phyloP scores from a whole-genome alignment of 75 land plant species.

The Cupressus sempervirens region DNA sequence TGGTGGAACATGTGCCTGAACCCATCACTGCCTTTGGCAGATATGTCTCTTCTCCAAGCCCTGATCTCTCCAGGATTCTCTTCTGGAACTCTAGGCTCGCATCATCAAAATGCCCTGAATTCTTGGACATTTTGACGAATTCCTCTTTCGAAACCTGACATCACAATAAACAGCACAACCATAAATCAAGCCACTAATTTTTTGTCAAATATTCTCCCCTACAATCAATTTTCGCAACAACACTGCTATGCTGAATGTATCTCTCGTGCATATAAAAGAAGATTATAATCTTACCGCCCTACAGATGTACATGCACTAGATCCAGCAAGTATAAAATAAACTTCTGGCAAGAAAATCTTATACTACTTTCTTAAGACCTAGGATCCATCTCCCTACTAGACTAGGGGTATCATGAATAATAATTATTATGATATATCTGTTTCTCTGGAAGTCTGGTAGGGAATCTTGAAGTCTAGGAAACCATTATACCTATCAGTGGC shows the following conservation, averaged over 20 bases:
- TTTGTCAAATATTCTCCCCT: too few species aligned
- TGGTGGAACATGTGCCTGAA: conserved; percentile 20
- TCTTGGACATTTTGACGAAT: conserved; percentile 38
- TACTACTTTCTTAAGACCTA: background rate
- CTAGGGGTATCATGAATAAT: background rate
- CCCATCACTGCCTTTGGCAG: conserved; percentile 34
- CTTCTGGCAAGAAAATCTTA: too few species aligned
- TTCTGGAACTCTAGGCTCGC: conserved; percentile 39
- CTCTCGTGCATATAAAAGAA: too few species aligned
- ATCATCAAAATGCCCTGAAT: conserved; percentile 48
- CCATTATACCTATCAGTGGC: background rate
- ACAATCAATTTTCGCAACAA: background rate
- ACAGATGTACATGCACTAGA: background rate
- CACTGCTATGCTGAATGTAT: background rate
- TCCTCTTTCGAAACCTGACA: conserved; percentile 34
- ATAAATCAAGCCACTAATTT: background rate
- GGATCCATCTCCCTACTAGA: background rate
- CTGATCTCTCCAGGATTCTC: conserved; percentile 42
- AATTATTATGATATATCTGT: background rate
- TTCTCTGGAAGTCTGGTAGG: background rate
- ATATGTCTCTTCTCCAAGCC: conserved; percentile 64
- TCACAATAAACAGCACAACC: background rate
- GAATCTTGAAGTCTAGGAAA: background rate
- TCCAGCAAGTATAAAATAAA: background rate
- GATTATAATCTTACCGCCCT: too few species aligned